phyloP scores from a whole-genome alignment of 208 protist genomes.

The Wallacemonas sp. region DNA sequence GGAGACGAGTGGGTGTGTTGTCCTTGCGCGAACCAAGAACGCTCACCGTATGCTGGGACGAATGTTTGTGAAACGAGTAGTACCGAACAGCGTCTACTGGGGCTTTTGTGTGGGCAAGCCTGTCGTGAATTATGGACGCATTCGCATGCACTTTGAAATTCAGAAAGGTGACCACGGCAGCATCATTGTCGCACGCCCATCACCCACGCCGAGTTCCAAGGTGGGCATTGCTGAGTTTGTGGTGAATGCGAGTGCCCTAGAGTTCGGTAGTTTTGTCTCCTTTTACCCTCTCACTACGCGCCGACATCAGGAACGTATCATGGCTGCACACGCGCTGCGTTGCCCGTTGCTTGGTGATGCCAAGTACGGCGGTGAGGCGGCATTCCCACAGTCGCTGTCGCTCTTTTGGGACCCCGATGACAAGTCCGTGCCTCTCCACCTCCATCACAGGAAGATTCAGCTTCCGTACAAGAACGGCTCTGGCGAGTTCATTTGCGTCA shows the following conservation, averaged over 20 bases:
- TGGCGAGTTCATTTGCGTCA: slow-evolving; percentile 85
- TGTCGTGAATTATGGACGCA: slow-evolving; percentile 81
- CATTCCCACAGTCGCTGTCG: slow-evolving; percentile 79
- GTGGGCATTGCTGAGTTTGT: slow-evolving; percentile 90
- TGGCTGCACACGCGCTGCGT: slow-evolving; percentile 86
- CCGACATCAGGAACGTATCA: slow-evolving; percentile 90
- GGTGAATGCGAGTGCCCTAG: slow-evolving; percentile 83
- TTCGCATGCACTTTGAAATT: slow-evolving; percentile 92
- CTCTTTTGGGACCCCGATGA: slow-evolving; percentile 83
- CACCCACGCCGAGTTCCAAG: slow-evolving; percentile 72
- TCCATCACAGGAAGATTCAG: slow-evolving; percentile 89
- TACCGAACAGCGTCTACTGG: slow-evolving; percentile 93
- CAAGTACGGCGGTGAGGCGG: slow-evolving; percentile 88
- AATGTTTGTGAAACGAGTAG: slow-evolving; percentile 89
- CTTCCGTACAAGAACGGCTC: slow-evolving; percentile 87
- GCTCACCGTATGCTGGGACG: slow-evolving; percentile 86
- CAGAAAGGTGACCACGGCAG: slow-evolving; percentile 52
- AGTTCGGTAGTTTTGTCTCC: slow-evolving; percentile 89
- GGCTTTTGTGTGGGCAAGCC: slow-evolving; percentile 85
- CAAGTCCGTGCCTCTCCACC: slow-evolving; percentile 79
- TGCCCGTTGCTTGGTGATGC: slow-evolving; percentile 90
- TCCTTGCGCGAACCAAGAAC: slow-evolving; percentile 77
- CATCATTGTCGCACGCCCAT: slow-evolving; percentile 78
- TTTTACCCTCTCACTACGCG: slow-evolving; percentile 89
- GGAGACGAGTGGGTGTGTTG: slow-evolving; percentile 90